These are phyloP conservation scores for Rhodotorula paludigena DNA, from an alignment of 768 basidiomycete species.

Conservation along the genomic window DNA sequence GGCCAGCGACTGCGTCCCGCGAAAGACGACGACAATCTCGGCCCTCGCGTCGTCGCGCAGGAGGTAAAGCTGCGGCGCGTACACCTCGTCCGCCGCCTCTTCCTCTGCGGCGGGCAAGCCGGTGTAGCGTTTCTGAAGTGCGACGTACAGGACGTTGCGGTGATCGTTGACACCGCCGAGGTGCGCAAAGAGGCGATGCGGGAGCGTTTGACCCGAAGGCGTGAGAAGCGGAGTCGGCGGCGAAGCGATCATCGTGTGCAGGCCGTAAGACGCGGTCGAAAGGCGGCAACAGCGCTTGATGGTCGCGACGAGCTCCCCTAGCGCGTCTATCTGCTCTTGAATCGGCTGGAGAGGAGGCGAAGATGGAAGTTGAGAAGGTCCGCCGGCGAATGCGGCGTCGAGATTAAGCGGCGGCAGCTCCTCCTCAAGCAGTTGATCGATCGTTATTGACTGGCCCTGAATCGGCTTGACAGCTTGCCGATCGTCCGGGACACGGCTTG, in stretches of 20 bases:
- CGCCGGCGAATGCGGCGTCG: neutral
- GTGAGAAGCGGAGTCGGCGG: conserved; percentile 30
- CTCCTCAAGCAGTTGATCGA: conserved; percentile 2
- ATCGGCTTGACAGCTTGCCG: no score
- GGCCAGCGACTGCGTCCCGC: conserved; percentile 35
- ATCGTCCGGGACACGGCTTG: no score
- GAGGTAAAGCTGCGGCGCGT: conserved; percentile 32
- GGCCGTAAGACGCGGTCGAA: conserved; percentile 34
- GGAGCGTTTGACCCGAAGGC: conserved; percentile 20
- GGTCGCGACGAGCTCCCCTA: conserved; percentile 1
- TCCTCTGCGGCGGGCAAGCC: neutral
- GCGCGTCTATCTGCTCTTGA: neutral
- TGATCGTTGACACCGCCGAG: conserved; percentile 29
- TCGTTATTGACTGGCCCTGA: neutral
- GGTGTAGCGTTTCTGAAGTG: conserved; percentile 11
- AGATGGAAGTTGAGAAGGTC: neutral
- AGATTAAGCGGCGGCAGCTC: conserved; percentile 15
- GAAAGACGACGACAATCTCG: conserved; percentile 27
- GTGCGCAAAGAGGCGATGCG: conserved; percentile 31
- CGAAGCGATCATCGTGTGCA: conserved; percentile 24
- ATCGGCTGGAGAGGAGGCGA: conserved; percentile 1
- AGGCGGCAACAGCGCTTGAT: conserved; percentile 29
- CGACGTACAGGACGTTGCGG: conserved; percentile 31
- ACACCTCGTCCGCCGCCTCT: neutral
- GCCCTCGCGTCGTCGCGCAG: conserved; percentile 25